A percentile compares a stretch with the other conserved stretches of the same genome.
These are phyloP conservation scores for Capsicum pubescens DNA, from an alignment of 257 asterid genomes.

Conservation along the genomic window DNA sequence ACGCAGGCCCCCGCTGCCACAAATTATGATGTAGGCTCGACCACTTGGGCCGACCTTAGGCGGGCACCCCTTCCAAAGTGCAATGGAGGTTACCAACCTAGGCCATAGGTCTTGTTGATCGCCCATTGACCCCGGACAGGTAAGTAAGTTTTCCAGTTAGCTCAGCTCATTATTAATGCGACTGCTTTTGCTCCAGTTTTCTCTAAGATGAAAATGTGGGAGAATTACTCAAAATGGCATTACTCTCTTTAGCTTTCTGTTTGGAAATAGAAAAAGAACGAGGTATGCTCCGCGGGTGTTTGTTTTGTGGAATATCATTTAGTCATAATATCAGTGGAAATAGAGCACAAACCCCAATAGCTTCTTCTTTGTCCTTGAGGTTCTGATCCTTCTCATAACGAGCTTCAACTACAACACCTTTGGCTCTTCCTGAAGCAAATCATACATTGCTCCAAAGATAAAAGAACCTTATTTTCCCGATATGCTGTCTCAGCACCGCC, in stretches of 20 bases:
- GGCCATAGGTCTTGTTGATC: slow-evolving; percentile 35
- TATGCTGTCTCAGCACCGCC: too few relatives aligned
- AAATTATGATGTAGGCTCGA: slow-evolving; percentile 42
- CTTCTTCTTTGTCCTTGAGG: neutral
- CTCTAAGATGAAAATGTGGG: neutral
- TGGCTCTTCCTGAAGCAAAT: neutral
- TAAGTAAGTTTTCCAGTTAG: slow-evolving; percentile 31
- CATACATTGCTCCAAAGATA: too few relatives aligned
- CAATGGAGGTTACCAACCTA: slow-evolving; percentile 40
- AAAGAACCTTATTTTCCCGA: too few relatives aligned
- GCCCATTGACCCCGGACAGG: slow-evolving; percentile 45
- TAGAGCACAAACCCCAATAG: neutral
- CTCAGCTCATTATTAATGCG: neutral
- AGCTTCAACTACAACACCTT: neutral
- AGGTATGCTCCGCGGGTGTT: neutral
- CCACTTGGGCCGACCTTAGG: slow-evolving; percentile 53
- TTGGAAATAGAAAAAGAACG: neutral
- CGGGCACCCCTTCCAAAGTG: slow-evolving; percentile 43
- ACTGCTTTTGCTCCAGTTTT: neutral
- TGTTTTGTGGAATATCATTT: neutral
- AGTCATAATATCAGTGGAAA: neutral
- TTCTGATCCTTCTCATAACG: neutral
- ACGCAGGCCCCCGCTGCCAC: neutral
- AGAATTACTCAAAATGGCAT: neutral
- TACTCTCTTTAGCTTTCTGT: neutral